Percentiles rank a stretch among this genome's conserved stretches.
Conservation (phyloP, 345 rosid species). For the Corchorus capsularis region DNA sequence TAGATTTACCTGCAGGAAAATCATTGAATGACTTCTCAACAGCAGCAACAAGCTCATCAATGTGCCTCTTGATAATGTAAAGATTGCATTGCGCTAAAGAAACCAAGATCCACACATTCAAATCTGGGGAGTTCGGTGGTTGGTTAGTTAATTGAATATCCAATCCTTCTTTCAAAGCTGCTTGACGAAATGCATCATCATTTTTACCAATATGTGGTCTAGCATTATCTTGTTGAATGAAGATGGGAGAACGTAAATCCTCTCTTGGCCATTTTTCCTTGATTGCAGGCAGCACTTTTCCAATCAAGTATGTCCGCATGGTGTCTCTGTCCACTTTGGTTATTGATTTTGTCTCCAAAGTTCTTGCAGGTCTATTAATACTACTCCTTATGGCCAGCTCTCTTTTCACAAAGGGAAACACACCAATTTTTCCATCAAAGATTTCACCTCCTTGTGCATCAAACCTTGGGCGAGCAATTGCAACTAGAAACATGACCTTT, state of each 20-base stretch:
- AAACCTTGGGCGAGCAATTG: no score
- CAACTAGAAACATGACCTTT: no score
- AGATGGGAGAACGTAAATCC: background rate
- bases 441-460: no score
- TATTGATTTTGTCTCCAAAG: slow-evolving; percentile 14
- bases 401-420: background rate
- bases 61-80: slow-evolving; percentile 2
- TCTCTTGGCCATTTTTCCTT: slow-evolving; percentile 12
- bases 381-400: slow-evolving; percentile 16
- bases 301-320: slow-evolving; percentile 5
- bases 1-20: background rate
- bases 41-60: slow-evolving; percentile 6
- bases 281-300: no score
- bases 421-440: no score
- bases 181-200: background rate
- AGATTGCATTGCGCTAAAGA: slow-evolving; percentile 16
- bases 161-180: slow-evolving; percentile 2
- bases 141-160: slow-evolving; percentile 3
- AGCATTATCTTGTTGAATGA: slow-evolving; percentile 23
- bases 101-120: slow-evolving; percentile 20
- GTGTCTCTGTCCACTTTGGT: background rate
- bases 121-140: slow-evolving; percentile 9
- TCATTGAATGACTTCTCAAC: slow-evolving; percentile 4
- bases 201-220: slow-evolving; percentile 7
- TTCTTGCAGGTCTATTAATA: slow-evolving; percentile 6